Evolutionary conservation across 768 basidiomycete species (phyloP), one percentile per base, ranked within the genome.

Genomic region (Stropharia rugosoannulata): DNA sequence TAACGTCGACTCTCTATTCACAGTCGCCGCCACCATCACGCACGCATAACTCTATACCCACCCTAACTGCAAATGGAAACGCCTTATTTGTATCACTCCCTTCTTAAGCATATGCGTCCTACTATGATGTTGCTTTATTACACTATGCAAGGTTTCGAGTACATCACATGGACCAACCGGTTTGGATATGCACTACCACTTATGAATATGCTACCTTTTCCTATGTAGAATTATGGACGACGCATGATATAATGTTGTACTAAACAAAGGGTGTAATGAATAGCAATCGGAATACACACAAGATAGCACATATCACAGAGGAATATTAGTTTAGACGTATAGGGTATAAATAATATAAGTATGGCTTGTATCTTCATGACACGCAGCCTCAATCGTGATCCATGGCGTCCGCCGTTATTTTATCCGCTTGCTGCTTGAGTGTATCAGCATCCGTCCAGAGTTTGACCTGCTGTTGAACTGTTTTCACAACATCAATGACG

Each of bases 371-470:
- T 12, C 35, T n/a, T 29, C 35, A 13, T n/a, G 35, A 27, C 22
- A 29, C 22, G 25, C 32, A 38, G 9, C 36, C 22, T 63, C 51
- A 62, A 37, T 64, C 62, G 40, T 63, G 62, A 15, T 56, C 53
- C 51, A 49, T 64, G 15, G 57, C 55, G 11, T 56, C 44, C 35
- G 49, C 44, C 41, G 38, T 47, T 57, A 47, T 46, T 52, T 51
- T 60, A 22, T 56, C 60, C 22, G 51, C 50, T 51, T 64, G 44
- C 25, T 64, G 65, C 41, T 62, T 69, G 36, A 62, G 50, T 43
- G 70, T 64, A 45, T 72, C 75, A 10, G 83, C 80, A 22, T 68
- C 59, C 1, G 63, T 67, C 78, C 82, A 83, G 10, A 79, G 59
- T 5, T 70, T 57, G 22, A 82, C 59, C 59, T 85, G 82, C 11